Evolutionary conservation across 1,139 yeast species (phyloP), one percentile per base, ranked within the genome.

Genomic region (Sugiyamaella grinbergsii): DNA sequence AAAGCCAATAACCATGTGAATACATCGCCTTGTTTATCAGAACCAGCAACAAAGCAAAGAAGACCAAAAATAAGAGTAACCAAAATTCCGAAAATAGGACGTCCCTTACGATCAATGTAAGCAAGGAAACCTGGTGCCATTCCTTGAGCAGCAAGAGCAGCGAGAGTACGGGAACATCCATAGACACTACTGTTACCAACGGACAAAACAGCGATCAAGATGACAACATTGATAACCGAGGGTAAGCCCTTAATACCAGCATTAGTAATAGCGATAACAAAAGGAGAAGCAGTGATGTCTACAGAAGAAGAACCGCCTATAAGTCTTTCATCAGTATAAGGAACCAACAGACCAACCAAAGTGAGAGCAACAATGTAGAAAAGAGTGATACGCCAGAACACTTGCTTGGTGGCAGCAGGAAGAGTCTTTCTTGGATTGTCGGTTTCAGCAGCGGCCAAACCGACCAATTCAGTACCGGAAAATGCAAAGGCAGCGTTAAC

Each of bases 401-500:
- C 88, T 62, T 82, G 89, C 65, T 83, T 83, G 56, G 81, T 79
- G 33, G 90, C 89, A 53, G 73, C 71, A 51, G 91, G 89, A 49
- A 85, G 73, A 6, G 85, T 72, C 62, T 75, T 76, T 66, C 85
- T 75, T 48, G 95, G 95, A 66, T 85, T 82, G 42, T 75, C 75
- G 42, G 95, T 81, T 70, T 89, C 96, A 16, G 94, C 89, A 32
- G 95, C 90, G 16, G 95, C 90, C 57, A 89, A 74, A 51, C 94
- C 94, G 52, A 85, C 84, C 63, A 85, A 75, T 70, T 87, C 95
- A 49, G 85, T 80, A 61, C 94, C 94, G 49, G 91, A 90, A 62
- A 86, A 85, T 3, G 96, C 82, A 70, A 88, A 90, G 4, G 96
- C 94, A 24, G 95, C 94, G 28, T 83, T 80, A 48, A 89, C 89